phyloP scores from a whole-genome alignment of 73 alveolate genomes.

The Effrenium voratum region DNA sequence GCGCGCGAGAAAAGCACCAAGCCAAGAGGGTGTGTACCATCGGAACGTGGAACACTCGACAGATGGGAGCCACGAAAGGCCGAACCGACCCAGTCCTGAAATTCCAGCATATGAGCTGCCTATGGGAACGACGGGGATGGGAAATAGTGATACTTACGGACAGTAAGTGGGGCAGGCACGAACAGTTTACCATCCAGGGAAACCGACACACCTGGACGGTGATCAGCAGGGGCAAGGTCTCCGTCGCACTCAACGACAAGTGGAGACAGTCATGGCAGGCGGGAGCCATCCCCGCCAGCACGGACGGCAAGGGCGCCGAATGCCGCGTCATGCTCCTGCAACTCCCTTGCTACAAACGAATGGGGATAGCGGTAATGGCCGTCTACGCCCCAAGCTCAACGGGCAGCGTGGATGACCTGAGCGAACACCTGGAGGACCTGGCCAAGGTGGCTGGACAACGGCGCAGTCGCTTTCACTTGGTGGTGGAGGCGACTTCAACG shows the following conservation, averaged over 20 bases:
- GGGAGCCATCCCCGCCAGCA: background rate
- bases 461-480: background rate
- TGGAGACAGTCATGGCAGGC: background rate
- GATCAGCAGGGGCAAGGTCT: background rate
- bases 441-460: background rate
- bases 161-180: background rate
- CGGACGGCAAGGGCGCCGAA: background rate
- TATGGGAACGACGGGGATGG: conserved; percentile 18
- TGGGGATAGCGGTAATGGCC: background rate
- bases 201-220: background rate
- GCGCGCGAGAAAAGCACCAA: background rate
- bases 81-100: background rate
- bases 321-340: background rate
- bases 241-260: background rate
- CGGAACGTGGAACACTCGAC: conserved; percentile 50
- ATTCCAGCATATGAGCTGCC: background rate
- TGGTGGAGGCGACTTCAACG: conserved; percentile 25
- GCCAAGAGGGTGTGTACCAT: background rate
- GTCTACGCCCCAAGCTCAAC: conserved; percentile 27
- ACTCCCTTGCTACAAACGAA: background rate
- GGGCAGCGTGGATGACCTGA: background rate
- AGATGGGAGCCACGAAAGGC: background rate
- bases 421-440: background rate
- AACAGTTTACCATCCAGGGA: background rate
- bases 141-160: background rate